These are phyloP conservation scores for Tuber brumale DNA, from an alignment of 495 filamentous ascomycete species.

Conservation along the genomic window DNA sequence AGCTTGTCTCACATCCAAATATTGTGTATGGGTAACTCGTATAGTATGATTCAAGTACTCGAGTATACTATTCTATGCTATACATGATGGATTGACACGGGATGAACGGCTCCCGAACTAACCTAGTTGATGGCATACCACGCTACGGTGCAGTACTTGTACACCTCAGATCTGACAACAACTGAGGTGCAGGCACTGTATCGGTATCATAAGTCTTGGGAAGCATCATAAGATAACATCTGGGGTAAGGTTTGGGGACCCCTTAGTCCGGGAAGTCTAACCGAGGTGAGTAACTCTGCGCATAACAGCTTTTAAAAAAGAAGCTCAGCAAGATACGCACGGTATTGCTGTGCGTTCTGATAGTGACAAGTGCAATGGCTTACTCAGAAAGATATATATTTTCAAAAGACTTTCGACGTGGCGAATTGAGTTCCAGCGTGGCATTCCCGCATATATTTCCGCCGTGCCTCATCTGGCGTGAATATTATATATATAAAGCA, in stretches of 20 bases:
- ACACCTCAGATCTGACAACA: constrained; percentile 2
- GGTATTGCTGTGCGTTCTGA: background rate
- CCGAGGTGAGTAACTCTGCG: background rate
- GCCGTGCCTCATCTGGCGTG: background rate
- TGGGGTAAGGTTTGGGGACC: background rate
- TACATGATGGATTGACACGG: background rate
- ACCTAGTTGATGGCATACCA: background rate
- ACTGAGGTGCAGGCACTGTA: background rate
- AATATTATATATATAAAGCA: too few species aligned
- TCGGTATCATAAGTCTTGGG: background rate
- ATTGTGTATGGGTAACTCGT: background rate
- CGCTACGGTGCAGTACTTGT: background rate
- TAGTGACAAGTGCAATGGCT: background rate
- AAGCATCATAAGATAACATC: background rate
- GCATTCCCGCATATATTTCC: background rate
- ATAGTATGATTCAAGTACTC: too few species aligned
- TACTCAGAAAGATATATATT: background rate
- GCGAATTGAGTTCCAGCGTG: background rate
- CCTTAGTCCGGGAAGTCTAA: background rate
- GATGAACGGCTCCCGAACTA: background rate
- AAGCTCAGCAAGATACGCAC: background rate
- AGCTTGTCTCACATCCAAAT: background rate
- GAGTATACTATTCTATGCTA: background rate
- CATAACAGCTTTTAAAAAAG: background rate
- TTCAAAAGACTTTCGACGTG: background rate